Evolutionary conservation across 2,329 filamentous ascomycete genomes (phyloP), one percentile per base, ranked within the genome.

Genomic region (Aspergillus intermedius): DNA sequence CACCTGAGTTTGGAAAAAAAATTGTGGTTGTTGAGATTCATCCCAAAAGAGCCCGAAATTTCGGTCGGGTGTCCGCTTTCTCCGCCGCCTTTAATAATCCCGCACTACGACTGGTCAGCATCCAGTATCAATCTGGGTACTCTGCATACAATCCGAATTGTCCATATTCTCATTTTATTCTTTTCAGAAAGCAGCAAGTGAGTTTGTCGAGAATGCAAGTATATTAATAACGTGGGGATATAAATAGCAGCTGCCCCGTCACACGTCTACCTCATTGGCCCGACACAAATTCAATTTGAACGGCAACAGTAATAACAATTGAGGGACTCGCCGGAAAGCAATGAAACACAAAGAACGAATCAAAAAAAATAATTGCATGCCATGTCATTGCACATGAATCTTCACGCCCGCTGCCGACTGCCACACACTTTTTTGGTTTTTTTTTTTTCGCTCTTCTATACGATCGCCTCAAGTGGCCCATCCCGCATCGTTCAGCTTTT

Each of bases 51-150:
- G 49, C 50, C 51, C 60, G 60, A 64, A 66, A 65, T 57, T 60
- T 65, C 57, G 60, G 60, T 58, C 60, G 60, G 25, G 62, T 55
- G 15, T 56, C 50, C 48, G 54, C 55, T 63, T 60, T 60, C 62
- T 62, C 63, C 60, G 60, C 55, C 54, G 59, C 53, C 39, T 35
- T 43, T 43, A 43, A 43, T 43, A 43, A 43, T 43, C 37, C 37
- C 19, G 37, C 37, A 22, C 37, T 40, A 40, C 37, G 37, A 40
- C 15, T 40, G 37, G 37, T 7, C 12, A 19, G 17, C 17, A 7
- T 15, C 10, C 4, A 21, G 17, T 30, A 4, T 30, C 25, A 22
- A 5, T 22, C 5, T 22, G 21, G 21, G 5, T 30, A 30, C 25
- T 30, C 10, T 5, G 25, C 25, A 12, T 30, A 30, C 25, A 30